Evolutionary conservation across 305 asterid species (phyloP).

Genomic region (Rubia balearica): DNA sequence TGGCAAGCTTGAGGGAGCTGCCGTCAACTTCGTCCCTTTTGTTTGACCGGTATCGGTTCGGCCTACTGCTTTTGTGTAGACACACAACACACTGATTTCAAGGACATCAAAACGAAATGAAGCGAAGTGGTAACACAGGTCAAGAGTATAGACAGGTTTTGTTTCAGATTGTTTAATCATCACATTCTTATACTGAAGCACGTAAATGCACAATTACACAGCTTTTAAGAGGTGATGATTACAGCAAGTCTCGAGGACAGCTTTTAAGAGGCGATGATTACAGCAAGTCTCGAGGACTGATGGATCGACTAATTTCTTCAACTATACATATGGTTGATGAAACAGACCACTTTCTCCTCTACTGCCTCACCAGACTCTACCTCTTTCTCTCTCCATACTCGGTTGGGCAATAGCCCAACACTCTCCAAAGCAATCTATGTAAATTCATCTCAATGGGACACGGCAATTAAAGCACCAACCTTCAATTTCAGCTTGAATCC

Average conservation of each 20-base stretch:
- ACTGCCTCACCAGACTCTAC: not conserved
- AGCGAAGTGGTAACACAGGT: too few species aligned
- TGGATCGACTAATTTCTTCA: slow-evolving; percentile 1
- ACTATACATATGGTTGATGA: slow-evolving; percentile 1
- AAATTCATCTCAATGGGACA: not conserved
- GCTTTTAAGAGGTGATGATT: too few species aligned
- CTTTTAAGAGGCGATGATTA: too few species aligned
- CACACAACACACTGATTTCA: too few species aligned
- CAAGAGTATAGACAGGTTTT: not conserved
- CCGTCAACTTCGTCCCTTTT: too few species aligned
- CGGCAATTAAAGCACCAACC: not conserved
- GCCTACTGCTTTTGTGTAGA: too few species aligned
- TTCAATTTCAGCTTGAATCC: not conserved
- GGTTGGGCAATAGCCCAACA: not conserved
- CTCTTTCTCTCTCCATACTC: not conserved
- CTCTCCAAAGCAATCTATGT: not conserved
- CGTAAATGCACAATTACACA: not conserved
- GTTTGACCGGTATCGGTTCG: too few species aligned
- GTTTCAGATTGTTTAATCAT: not conserved
- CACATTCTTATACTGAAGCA: not conserved
- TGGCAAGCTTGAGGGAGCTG: too few species aligned
- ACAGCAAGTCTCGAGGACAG: too few species aligned
- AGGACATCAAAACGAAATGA: too few species aligned
- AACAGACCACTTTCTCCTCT: not conserved
- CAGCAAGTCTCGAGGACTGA: not conserved